Base-by-base conservation (phyloP, 768 basidiomycete genomes). In the Pulveroboletus sp. region DNA sequence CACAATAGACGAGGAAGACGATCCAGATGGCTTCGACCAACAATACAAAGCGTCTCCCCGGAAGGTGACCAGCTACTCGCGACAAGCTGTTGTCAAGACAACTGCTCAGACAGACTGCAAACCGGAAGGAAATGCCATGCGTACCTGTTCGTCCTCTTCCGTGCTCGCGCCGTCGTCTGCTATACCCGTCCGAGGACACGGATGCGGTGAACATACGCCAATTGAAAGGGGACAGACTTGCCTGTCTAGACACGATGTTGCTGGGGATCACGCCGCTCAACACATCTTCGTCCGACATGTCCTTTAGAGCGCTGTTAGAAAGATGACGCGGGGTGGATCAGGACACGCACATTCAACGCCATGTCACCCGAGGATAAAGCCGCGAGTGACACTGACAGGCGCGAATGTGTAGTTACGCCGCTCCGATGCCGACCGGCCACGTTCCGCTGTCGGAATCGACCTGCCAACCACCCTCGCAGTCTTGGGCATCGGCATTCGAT, bases 201-300 rank as follows among this genome's bases (percentile, higher is more conserved):
- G 31, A 34, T 31, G 40, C 14, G 46, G 30, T 57, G 22, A 48
- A 51, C 48, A 36, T 47, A n/a, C 47, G 44, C 56, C 10, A 13
- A 22, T 17, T 16, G 14, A 23, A 27, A 35, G 48, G 45, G 40
- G 30, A 20, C 13, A 39, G 10, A 12, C 23, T 32, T 60, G 86
- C 91, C 74, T 90, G 87, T 61, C 93, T 81, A 47, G 91, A 93
- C 39, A 93, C 85, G 55, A 94, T 91, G 64, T 92, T 90, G 65
- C 85, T 88, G 2, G 93, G 93, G 8, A 95, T 84, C 49, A 94
- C 81, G 66, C 95, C 93, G 61, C 88, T 90, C 53, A 96, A 77
- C 43, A 91, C 85, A 67, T 94, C 93, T 45, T 93, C 92, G 12
- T 82, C 81, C 60, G 50, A 34, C 5, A 30, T 37, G 27, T 61